Percentiles rank a stretch among this genome's conserved stretches.
phyloP scores from a whole-genome alignment of 495 filamentous ascomycete genomes.

The Daldinia grandis region DNA sequence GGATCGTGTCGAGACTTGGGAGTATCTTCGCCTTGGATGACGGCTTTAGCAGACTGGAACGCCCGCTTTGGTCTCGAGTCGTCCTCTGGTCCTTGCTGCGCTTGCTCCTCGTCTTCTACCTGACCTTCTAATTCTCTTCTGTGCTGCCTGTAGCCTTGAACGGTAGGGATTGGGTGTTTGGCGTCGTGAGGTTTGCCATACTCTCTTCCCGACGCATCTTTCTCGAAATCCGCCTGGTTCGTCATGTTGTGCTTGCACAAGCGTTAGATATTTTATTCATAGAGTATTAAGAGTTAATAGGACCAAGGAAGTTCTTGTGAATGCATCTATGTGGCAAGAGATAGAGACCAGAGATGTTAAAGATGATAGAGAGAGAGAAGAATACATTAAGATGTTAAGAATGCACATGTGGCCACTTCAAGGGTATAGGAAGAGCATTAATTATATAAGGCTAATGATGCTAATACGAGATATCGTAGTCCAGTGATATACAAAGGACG shows the following conservation, averaged over 20 bases:
- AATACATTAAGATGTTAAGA: neutral
- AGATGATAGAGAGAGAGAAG: neutral
- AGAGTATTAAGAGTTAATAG: neutral
- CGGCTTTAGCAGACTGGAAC: conserved; percentile 51
- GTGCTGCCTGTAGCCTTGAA: conserved; percentile 68
- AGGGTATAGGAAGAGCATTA: neutral
- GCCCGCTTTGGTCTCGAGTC: conserved; percentile 51
- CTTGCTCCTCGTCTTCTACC: conserved; percentile 49
- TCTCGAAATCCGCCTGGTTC: conserved; percentile 55
- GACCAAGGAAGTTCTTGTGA: neutral
- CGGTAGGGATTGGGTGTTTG: conserved; percentile 68
- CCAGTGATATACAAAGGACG: conserved; percentile 8
- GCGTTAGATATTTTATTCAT: neutral
- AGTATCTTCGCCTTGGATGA: conserved; percentile 52
- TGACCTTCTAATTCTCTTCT: conserved; percentile 58
- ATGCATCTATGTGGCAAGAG: neutral
- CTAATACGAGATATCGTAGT: conserved; percentile 7
- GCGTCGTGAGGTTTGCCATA: conserved; percentile 62
- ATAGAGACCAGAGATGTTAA: neutral
- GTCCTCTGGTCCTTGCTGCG: conserved; percentile 51
- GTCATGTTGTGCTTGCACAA: conserved; percentile 15
- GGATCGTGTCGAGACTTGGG: conserved; percentile 45
- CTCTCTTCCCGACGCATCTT: conserved; percentile 54
- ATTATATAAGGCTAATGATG: neutral
- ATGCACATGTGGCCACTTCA: neutral